phyloP scores from a whole-genome alignment of 2,329 filamentous ascomycete species.

The Pseudogymnoascus sp. region DNA sequence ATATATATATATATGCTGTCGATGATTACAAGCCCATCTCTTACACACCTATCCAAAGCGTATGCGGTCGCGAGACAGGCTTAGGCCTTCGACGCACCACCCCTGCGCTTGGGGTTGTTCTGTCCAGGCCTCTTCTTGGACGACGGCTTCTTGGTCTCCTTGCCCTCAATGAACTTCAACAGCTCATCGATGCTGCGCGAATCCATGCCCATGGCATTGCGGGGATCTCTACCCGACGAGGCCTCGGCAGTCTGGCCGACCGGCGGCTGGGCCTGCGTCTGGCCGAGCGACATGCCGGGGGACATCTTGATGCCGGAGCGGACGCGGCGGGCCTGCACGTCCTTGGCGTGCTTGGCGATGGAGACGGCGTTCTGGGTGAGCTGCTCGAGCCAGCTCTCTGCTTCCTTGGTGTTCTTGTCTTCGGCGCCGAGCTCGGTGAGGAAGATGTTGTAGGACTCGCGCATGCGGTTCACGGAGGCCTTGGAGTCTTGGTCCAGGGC shows the following conservation, averaged over 20 bases:
- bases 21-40: not conserved
- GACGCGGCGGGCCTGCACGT: conserved; percentile 66
- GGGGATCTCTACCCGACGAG: conserved; percentile 27
- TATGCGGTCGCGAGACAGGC: not conserved
- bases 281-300: conserved; percentile 45
- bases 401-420: conserved; percentile 97
- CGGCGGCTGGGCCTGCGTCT: conserved; percentile 53
- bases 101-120: conserved; percentile 48
- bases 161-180: conserved; percentile 87
- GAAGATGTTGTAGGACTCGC: conserved; percentile 95
- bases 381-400: conserved; percentile 92
- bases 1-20: not conserved
- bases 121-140: conserved; percentile 48
- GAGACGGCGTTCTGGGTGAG: conserved; percentile 91
- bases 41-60: not conserved
- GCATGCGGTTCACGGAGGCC: conserved; percentile 84
- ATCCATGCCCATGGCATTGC: conserved; percentile 43
- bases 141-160: conserved; percentile 41
- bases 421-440: conserved; percentile 74
- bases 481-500: conserved; percentile 95
- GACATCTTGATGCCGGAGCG: conserved; percentile 63
- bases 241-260: conserved; percentile 50
- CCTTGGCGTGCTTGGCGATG: conserved; percentile 89
- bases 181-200: conserved; percentile 86
- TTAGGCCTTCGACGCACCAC: conserved; percentile 20